These are phyloP conservation scores for Zostera marina DNA, from an alignment of 116 monocot genomes.

Conservation along the genomic window DNA sequence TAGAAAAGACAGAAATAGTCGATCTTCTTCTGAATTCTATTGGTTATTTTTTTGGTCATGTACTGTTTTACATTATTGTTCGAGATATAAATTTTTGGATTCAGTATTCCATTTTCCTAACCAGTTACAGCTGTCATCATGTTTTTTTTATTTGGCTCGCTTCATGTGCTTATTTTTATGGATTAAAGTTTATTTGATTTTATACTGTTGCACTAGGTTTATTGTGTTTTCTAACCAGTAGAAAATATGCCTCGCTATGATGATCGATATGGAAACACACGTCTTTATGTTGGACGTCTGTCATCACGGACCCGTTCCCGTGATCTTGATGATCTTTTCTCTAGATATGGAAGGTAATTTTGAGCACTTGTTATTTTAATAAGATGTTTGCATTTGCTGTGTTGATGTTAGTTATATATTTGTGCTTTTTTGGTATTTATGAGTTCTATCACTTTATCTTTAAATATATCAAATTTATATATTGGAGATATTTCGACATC, in stretches of 20 bases:
- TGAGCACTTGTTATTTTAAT: not conserved
- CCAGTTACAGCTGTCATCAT: no score
- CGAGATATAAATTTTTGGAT: no score
- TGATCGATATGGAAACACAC: constrained; percentile 59
- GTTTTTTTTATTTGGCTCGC: no score
- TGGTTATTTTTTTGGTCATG: no score
- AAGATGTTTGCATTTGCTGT: not conserved
- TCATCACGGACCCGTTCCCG: constrained; percentile 72
- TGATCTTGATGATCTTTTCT: constrained; percentile 80
- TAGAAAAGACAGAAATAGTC: no score
- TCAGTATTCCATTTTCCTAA: no score
- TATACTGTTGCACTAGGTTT: no score
- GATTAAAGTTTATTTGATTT: no score
- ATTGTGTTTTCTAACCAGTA: no score
- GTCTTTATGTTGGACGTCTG: constrained; percentile 75
- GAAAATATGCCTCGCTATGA: constrained; percentile 80
- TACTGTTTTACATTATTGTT: no score
- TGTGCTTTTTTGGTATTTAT: not conserved
- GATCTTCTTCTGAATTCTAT: no score
- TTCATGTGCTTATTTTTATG: no score
- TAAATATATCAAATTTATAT: not conserved
- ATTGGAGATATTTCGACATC: not conserved
- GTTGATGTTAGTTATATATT: not conserved
- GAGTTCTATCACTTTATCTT: not conserved
- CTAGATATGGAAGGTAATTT: constrained; percentile 85